These are phyloP conservation scores for Phytophthora constricta DNA, from an alignment of 352 stramenopile species.

Conservation along the genomic window DNA sequence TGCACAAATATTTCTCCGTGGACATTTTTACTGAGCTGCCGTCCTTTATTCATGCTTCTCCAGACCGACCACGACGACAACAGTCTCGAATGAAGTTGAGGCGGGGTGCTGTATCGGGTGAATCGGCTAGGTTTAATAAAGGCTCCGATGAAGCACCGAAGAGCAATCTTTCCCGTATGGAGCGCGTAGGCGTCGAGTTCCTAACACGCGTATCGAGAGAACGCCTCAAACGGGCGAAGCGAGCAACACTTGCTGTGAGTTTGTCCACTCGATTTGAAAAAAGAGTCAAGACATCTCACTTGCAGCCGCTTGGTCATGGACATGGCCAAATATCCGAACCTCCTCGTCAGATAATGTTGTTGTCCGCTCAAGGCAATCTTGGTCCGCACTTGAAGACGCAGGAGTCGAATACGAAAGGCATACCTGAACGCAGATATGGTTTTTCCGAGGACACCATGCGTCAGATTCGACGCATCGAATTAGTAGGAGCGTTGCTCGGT, in stretches of 20 bases:
- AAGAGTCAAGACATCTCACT: constrained; percentile 9
- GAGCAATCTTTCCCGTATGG: constrained; percentile 42
- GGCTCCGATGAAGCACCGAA: background rate
- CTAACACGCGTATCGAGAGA: constrained; percentile 49
- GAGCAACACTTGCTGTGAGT: constrained; percentile 12
- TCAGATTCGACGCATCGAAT: constrained; percentile 43
- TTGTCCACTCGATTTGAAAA: constrained; percentile 12
- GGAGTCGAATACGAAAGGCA: background rate
- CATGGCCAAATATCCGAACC: background rate
- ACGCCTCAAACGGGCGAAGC: constrained; percentile 29
- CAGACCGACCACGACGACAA: constrained; percentile 12
- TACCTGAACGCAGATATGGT: constrained; percentile 23
- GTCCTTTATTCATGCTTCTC: constrained; percentile 38
- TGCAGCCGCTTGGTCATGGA: constrained; percentile 3
- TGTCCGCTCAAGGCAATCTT: background rate
- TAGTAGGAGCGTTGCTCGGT: constrained; percentile 28
- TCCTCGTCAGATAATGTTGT: too few species aligned
- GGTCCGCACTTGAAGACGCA: constrained; percentile 3
- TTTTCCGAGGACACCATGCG: constrained; percentile 35
- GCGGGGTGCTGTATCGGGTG: constrained; percentile 3
- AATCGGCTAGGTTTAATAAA: background rate
- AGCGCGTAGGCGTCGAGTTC: constrained; percentile 49
- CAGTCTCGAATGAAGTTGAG: constrained; percentile 2
- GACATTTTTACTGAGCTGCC: constrained; percentile 54
- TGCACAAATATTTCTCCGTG: constrained; percentile 44